Percentiles rank a stretch among this genome's conserved stretches.
phyloP scores from a whole-genome alignment of 306 rosid genomes.

The Gleditsia sinensis region DNA sequence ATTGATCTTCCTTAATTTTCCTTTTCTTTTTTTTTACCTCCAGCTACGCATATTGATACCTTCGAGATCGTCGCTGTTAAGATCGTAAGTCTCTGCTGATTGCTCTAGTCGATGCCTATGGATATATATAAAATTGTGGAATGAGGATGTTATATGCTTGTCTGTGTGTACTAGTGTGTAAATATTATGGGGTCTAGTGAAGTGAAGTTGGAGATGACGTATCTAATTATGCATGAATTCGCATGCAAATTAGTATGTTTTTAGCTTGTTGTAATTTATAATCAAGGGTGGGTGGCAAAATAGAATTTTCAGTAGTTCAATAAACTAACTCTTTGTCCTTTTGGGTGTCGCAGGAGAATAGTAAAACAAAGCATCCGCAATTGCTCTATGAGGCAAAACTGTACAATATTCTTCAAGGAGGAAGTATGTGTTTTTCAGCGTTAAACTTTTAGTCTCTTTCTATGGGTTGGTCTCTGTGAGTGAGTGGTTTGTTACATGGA shows the following conservation, averaged over 20 bases:
- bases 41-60: slow-evolving; percentile 89
- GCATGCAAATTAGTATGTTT: background rate
- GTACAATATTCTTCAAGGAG: slow-evolving; percentile 89
- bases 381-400: slow-evolving; percentile 91
- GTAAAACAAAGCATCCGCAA: slow-evolving; percentile 93
- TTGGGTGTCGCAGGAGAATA: slow-evolving; percentile 69
- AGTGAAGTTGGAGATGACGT: background rate
- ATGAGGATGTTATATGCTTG: background rate
- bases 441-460: background rate
- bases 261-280: background rate
- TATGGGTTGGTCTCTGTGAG: background rate
- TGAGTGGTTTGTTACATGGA: background rate
- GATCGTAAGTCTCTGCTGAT: slow-evolving; percentile 59
- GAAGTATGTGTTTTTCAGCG: slow-evolving; percentile 62
- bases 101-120: background rate
- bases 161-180: background rate
- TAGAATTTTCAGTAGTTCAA: background rate
- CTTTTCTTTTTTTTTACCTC: slow-evolving; percentile 11
- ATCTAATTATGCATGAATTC: background rate
- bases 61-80: slow-evolving; percentile 95
- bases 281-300: background rate
- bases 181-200: background rate
- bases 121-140: background rate
- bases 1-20: slow-evolving; percentile 24
- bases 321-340: background rate